Percentiles rank a stretch among this genome's conserved stretches.
Conservation (phyloP, 2,329 filamentous ascomycete species). For the Nemania diffusa region DNA sequence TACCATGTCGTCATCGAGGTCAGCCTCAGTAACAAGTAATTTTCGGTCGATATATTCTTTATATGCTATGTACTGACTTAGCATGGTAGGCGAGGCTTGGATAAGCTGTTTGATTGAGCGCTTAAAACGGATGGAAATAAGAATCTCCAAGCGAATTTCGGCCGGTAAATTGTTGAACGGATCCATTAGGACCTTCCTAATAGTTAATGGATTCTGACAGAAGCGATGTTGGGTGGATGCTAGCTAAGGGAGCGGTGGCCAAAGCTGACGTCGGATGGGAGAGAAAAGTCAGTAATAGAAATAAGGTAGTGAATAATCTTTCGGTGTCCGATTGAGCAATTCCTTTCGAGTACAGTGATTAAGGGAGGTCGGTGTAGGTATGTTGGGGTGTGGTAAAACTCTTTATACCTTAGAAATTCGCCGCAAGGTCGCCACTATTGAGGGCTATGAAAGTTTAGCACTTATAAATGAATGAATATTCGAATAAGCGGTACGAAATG, state of each 20-base stretch:
- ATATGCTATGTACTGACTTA: not conserved
- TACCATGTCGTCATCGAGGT: slow-evolving; percentile 30
- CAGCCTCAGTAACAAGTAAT: slow-evolving; percentile 7
- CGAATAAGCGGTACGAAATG: slow-evolving; percentile 1
- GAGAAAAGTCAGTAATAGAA: slow-evolving; percentile 11
- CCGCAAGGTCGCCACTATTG: slow-evolving; percentile 2
- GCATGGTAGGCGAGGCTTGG: slow-evolving; percentile 11
- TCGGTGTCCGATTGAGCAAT: slow-evolving; percentile 1
- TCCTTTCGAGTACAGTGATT: slow-evolving; percentile 6
- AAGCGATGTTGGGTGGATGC: slow-evolving; percentile 14
- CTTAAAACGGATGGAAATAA: not conserved
- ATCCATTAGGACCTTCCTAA: slow-evolving; percentile 7
- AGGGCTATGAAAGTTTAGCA: slow-evolving; percentile 2
- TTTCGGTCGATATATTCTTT: slow-evolving; percentile 8
- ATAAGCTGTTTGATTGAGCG: slow-evolving; percentile 10
- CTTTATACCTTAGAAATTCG: slow-evolving; percentile 13
- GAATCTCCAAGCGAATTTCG: slow-evolving; percentile 9
- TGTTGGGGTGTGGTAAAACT: slow-evolving; percentile 10
- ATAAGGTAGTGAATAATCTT: slow-evolving; percentile 4
- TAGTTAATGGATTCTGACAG: not conserved
- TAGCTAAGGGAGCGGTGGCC: not conserved
- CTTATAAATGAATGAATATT: slow-evolving; percentile 7
- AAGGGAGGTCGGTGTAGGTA: slow-evolving; percentile 4
- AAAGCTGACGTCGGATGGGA: slow-evolving; percentile 15
- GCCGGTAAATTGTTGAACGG: slow-evolving; percentile 12